phyloP scores from a whole-genome alignment of 768 basidiomycete genomes.

The Glaciozyma antarctica region DNA sequence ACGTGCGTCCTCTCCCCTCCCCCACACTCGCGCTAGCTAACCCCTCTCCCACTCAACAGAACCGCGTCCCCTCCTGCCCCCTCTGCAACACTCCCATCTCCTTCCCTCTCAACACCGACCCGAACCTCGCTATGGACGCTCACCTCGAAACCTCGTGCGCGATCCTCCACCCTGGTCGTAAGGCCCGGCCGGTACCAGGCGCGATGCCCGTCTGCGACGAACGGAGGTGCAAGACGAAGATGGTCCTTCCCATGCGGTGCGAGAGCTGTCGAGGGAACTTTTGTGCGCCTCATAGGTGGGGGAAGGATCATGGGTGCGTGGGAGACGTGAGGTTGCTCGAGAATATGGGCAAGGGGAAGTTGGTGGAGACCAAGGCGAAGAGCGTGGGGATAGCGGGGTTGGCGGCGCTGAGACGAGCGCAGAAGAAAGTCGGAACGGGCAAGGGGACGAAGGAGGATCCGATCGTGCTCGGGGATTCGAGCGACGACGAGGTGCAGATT shows the following conservation, averaged over 20 bases:
- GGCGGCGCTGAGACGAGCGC: conserved; percentile 21
- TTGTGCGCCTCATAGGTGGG: conserved; percentile 25
- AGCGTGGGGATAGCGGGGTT: neutral
- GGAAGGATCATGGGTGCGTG: conserved; percentile 22
- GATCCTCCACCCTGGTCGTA: conserved; percentile 15
- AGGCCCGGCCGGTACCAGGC: neutral
- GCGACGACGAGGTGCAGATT: too few species aligned
- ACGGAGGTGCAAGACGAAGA: conserved; percentile 21
- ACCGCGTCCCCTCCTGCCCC: conserved; percentile 30
- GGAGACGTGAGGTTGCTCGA: neutral
- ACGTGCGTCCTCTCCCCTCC: conserved; percentile 3
- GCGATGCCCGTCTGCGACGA: conserved; percentile 9
- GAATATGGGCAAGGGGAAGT: too few species aligned
- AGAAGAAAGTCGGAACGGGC: neutral
- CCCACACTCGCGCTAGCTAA: too few species aligned
- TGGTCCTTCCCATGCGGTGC: conserved; percentile 27
- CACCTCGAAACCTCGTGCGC: conserved; percentile 22
- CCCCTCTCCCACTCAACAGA: neutral
- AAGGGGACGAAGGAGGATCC: conserved; percentile 6
- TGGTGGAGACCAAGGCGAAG: too few species aligned
- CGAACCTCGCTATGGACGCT: conserved; percentile 28
- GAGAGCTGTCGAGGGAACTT: conserved; percentile 4
- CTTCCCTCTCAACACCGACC: conserved; percentile 15
- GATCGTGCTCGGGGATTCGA: conserved; percentile 12
- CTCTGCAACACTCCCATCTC: conserved; percentile 23